These are phyloP conservation scores for Cyclotella cryptica DNA, from an alignment of 108 stramenopile species.

Conservation along the genomic window DNA sequence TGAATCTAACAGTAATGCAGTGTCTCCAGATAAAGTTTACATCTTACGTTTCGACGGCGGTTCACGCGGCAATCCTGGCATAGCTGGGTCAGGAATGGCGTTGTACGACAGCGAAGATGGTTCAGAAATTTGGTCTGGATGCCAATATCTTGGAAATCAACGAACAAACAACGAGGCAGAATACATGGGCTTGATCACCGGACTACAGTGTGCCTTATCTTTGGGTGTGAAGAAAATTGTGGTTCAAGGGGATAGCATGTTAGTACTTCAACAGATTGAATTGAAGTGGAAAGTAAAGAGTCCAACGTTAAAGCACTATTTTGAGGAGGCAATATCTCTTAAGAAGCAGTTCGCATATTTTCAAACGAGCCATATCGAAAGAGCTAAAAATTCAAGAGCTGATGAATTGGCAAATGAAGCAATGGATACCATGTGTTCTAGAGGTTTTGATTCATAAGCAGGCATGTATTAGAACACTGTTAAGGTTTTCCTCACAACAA, in stretches of 20 bases:
- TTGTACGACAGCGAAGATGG: slow-evolving; percentile 63
- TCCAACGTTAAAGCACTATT: slow-evolving; percentile 47
- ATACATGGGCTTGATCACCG: slow-evolving; percentile 67
- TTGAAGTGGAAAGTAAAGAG: slow-evolving; percentile 67
- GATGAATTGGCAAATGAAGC: slow-evolving; percentile 87
- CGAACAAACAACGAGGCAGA: slow-evolving; percentile 88
- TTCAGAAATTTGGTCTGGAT: slow-evolving; percentile 69
- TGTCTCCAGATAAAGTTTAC: slow-evolving; percentile 35
- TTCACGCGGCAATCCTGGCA: slow-evolving; percentile 73
- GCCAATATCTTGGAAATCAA: slow-evolving; percentile 60
- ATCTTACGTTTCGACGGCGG: slow-evolving; percentile 76
- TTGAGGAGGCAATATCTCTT: slow-evolving; percentile 43
- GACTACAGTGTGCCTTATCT: slow-evolving; percentile 67
- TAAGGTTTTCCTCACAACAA: neutral
- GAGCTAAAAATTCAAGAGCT: slow-evolving; percentile 77
- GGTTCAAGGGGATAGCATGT: slow-evolving; percentile 78
- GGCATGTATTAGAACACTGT: neutral
- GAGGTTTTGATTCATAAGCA: slow-evolving; percentile 46
- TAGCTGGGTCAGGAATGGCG: slow-evolving; percentile 78
- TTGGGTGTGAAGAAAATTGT: slow-evolving; percentile 67
- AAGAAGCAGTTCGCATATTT: slow-evolving; percentile 59
- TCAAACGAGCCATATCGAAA: slow-evolving; percentile 65
- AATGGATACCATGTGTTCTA: slow-evolving; percentile 63
- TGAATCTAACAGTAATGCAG: slow-evolving; percentile 4
- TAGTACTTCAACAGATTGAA: slow-evolving; percentile 75